A percentile compares a stretch with the other conserved stretches of the same genome.
phyloP scores from a whole-genome alignment of 2,329 filamentous ascomycete genomes.

The Rutstroemia sydowiana region DNA sequence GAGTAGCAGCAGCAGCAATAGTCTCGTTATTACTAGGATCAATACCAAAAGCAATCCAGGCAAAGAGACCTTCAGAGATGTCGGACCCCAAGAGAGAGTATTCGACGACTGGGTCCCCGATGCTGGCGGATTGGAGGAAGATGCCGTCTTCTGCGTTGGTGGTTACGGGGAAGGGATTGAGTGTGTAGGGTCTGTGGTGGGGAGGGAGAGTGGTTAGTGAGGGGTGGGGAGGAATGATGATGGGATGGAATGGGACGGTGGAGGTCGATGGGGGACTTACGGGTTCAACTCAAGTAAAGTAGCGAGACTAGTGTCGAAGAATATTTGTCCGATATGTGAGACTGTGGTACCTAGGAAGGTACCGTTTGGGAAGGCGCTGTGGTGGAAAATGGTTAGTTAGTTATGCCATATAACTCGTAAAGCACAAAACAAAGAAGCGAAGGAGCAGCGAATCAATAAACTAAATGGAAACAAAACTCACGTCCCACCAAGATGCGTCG shows the following conservation, averaged over 20 bases:
- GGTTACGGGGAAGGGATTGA: conserved; percentile 41
- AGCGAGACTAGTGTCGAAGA: conserved; percentile 55
- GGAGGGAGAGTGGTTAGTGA: too few species aligned
- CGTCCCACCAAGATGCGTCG: conserved; percentile 37
- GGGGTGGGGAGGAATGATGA: too few species aligned
- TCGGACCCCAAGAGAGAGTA: conserved; percentile 45
- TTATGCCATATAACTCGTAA: neutral
- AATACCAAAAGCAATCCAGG: conserved; percentile 42
- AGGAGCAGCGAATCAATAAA: neutral
- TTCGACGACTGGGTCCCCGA: conserved; percentile 43
- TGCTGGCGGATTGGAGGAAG: conserved; percentile 1
- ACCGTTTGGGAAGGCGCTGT: conserved; percentile 31
- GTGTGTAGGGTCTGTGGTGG: conserved; percentile 38
- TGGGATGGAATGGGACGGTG: too few species aligned
- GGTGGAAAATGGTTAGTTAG: neutral
- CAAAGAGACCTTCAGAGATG: conserved; percentile 39
- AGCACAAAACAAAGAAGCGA: neutral
- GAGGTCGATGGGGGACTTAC: too few species aligned
- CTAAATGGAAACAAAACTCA: neutral
- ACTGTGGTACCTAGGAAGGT: conserved; percentile 43
- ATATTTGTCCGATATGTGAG: conserved; percentile 57
- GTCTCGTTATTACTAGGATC: conserved; percentile 24
- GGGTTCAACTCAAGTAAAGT: conserved; percentile 43
- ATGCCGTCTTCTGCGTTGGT: conserved; percentile 39
- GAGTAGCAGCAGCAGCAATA: neutral